A percentile compares a stretch with the other conserved stretches of the same genome.
Evolutionary conservation across 1,139 yeast species (phyloP).

Genomic region (Taiozyma onychis): DNA sequence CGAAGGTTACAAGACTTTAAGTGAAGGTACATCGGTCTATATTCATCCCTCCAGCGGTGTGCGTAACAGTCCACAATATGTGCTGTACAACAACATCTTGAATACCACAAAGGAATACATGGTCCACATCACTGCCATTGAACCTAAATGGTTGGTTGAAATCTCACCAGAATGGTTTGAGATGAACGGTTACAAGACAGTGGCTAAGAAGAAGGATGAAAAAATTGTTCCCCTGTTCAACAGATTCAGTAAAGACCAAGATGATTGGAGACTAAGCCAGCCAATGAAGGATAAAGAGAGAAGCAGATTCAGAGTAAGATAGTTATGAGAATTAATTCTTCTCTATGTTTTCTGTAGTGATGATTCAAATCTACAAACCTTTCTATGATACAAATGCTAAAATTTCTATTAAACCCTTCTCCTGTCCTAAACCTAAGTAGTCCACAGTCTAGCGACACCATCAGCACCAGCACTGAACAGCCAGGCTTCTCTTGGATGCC

Average conservation of each 20-base stretch:
- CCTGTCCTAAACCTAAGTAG: constrained; percentile 45
- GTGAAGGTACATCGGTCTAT: constrained; percentile 71
- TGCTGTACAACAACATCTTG: constrained; percentile 76
- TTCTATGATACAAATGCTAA: not conserved
- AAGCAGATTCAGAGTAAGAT: constrained; percentile 16
- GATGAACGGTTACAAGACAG: constrained; percentile 33
- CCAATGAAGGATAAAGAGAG: constrained; percentile 10
- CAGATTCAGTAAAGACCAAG: constrained; percentile 44
- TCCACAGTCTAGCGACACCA: constrained; percentile 94
- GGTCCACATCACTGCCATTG: constrained; percentile 80
- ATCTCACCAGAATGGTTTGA: constrained; percentile 86
- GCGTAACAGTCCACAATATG: constrained; percentile 70
- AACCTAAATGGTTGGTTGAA: constrained; percentile 80
- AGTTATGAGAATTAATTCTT: not conserved
- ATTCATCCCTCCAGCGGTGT: constrained; percentile 88
- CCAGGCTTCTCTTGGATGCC: constrained; percentile 99
- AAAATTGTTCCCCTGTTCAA: constrained; percentile 62
- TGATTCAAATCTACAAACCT: not conserved
- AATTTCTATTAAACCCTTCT: not conserved
- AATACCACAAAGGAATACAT: constrained; percentile 85
- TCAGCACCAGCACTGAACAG: constrained; percentile 98
- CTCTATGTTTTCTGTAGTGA: too few species aligned
- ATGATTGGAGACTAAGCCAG: constrained; percentile 43
- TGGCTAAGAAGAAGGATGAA: constrained; percentile 40
- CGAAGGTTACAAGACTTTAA: constrained; percentile 71